Percentiles rank a stretch among this genome's conserved stretches.
Evolutionary conservation across 768 basidiomycete species (phyloP).

Genomic region (Hysterangium stoloniferum): DNA sequence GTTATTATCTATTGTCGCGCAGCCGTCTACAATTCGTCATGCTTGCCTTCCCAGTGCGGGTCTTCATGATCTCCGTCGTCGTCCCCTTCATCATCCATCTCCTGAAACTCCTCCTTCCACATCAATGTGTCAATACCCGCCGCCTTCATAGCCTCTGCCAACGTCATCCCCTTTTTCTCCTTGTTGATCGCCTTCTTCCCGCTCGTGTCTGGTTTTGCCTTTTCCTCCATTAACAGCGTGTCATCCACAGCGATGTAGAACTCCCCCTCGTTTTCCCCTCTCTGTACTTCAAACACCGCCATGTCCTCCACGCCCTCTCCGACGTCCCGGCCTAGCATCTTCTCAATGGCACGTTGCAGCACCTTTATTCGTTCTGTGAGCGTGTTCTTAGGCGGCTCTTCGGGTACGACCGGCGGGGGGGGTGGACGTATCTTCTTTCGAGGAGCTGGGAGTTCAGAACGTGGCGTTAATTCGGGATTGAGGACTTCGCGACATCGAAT

Average conservation of each 20-base stretch:
- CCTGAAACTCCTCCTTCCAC: slow-evolving; percentile 20
- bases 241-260: slow-evolving; percentile 1
- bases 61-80: no score
- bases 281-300: slow-evolving; percentile 10
- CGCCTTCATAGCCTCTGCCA: slow-evolving; percentile 44
- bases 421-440: slow-evolving; percentile 8
- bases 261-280: slow-evolving; percentile 10
- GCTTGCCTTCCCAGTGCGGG: no score
- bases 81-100: no score
- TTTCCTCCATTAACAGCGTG: neutral
- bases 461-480: slow-evolving; percentile 6
- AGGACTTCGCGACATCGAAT: slow-evolving; percentile 80
- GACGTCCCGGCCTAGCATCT: slow-evolving; percentile 11
- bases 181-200: neutral
- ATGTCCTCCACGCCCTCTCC: slow-evolving; percentile 17
- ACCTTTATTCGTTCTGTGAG: slow-evolving; percentile 2
- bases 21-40: no score
- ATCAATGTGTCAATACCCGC: slow-evolving; percentile 44
- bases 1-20: no score
- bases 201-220: neutral
- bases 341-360: slow-evolving; percentile 12
- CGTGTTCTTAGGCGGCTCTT: neutral
- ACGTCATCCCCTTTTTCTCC: neutral
- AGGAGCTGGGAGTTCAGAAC: neutral
- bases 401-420: neutral